Evolutionary conservation across 1,284 basidiomycete genomes (phyloP).

Genomic region (Xerocomus amazonicus): DNA sequence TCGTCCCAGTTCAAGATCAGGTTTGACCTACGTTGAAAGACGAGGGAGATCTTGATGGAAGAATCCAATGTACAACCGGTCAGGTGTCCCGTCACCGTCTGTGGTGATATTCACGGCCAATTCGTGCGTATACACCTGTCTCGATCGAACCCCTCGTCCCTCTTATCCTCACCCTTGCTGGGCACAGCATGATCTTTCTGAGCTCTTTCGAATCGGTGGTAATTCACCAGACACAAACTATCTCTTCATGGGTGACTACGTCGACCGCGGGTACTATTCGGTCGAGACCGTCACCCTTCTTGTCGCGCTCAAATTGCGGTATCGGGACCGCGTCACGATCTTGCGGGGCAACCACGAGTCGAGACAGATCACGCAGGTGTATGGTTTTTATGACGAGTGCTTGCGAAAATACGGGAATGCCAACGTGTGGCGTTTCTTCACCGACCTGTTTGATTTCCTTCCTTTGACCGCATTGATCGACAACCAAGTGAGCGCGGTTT

Average conservation of each 20-base stretch:
- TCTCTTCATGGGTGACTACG: slow-evolving; percentile 99
- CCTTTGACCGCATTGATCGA: slow-evolving; percentile 97
- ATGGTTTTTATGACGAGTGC: slow-evolving; percentile 99
- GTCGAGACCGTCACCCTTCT: slow-evolving; percentile 99
- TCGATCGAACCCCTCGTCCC: slow-evolving; percentile 17
- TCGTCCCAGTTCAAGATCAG: slow-evolving; percentile 13
- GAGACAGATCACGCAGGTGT: slow-evolving; percentile 99
- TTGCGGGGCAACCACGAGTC: slow-evolving; percentile 98
- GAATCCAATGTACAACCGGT: slow-evolving; percentile 98
- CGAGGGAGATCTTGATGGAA: slow-evolving; percentile 95
- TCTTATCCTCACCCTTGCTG: slow-evolving; percentile 15
- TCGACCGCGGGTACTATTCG: slow-evolving; percentile 99
- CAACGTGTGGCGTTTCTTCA: slow-evolving; percentile 99
- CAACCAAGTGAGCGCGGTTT: slow-evolving; percentile 71
- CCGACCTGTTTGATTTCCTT: slow-evolving; percentile 98
- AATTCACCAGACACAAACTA: slow-evolving; percentile 99
- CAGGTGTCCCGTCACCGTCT: slow-evolving; percentile 95
- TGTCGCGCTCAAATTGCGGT: slow-evolving; percentile 96
- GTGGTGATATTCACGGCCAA: slow-evolving; percentile 99
- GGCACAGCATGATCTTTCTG: slow-evolving; percentile 92
- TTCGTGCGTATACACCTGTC: slow-evolving; percentile 71
- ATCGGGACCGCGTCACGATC: slow-evolving; percentile 98
- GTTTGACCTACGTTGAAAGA: slow-evolving; percentile 47
- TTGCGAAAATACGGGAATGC: slow-evolving; percentile 99
- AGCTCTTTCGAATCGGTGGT: slow-evolving; percentile 98